Percentiles rank a stretch among this genome's conserved stretches.
Conservation (phyloP, 2,329 filamentous ascomycete genomes). For the Sporothrix protearum region DNA sequence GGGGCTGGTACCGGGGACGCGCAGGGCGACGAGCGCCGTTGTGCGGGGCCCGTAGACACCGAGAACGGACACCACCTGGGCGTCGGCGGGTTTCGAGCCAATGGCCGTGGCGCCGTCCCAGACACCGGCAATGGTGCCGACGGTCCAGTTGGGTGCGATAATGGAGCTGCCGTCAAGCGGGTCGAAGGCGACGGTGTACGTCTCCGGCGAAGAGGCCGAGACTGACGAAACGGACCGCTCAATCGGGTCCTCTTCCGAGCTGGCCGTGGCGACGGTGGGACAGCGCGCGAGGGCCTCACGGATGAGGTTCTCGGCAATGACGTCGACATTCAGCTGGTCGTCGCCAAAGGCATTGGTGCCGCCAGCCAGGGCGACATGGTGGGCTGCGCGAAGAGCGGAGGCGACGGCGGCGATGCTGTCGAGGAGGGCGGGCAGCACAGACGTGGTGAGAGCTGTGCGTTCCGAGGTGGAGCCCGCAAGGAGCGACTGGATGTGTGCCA, state of each 20-base stretch:
- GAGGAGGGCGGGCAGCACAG: slow-evolving; percentile 50
- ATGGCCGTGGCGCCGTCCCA: slow-evolving; percentile 52
- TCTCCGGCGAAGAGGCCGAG: slow-evolving; percentile 31
- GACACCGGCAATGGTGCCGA: slow-evolving; percentile 58
- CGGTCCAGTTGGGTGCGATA: slow-evolving; percentile 56
- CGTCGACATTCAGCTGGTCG: slow-evolving; percentile 36
- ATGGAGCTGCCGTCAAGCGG: slow-evolving; percentile 62
- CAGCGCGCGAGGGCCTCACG: slow-evolving; percentile 45
- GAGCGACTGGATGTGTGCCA: slow-evolving; percentile 11
- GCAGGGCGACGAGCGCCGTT: slow-evolving; percentile 53
- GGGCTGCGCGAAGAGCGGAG: slow-evolving; percentile 42
- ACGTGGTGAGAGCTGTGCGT: slow-evolving; percentile 37
- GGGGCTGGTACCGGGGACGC: slow-evolving; percentile 40
- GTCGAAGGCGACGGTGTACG: slow-evolving; percentile 60
- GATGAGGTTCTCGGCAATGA: slow-evolving; percentile 48
- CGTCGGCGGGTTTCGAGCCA: slow-evolving; percentile 37
- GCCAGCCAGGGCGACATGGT: slow-evolving; percentile 47
- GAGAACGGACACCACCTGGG: slow-evolving; percentile 49
- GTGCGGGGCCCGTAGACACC: slow-evolving; percentile 55
- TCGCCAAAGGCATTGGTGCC: slow-evolving; percentile 55
- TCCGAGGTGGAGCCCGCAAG: background rate
- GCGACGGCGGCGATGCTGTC: slow-evolving; percentile 45
- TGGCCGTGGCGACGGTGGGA: slow-evolving; percentile 47
- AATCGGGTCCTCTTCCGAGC: slow-evolving; percentile 59
- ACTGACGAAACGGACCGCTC: slow-evolving; percentile 39